Base-by-base conservation (phyloP, 2,329 filamentous ascomycete species). In the Scopulariopsis brevicaulis region DNA sequence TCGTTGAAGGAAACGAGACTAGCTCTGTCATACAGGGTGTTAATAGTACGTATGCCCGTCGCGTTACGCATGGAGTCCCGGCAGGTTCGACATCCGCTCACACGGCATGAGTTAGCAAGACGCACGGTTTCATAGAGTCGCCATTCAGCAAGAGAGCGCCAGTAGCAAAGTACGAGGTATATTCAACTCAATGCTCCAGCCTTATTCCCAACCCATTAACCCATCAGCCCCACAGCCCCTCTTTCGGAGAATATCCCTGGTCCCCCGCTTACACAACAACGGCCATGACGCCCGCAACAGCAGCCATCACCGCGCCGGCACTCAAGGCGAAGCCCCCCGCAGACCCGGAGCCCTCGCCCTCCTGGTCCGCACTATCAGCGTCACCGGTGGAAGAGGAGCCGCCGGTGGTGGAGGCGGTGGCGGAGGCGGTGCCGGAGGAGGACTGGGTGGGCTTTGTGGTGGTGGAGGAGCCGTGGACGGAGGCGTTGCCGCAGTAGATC, bases 401-500 rank as follows among this genome's bases (percentile, higher is more conserved):
- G 48, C 61, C 54, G 51, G 10, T 11, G 51, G 28, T 22, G 51
- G 51, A 25, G 4, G 15, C 40, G 40, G 40, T n/a, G 18, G 40
- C 40, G 40, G 40, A n/a, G 18, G 15, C 40, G 40, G 40, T n/a
- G 15, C 15, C 18, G 15, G 40, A 46, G 18, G 15, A 5, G 40
- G 40, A 46, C 18, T 46, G 7, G 40, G 40, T 46, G 40, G 40
- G 15, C 40, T 32, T 32, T 32, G 40, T n/a, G 40, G 40, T 50
- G 46, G 46, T 22, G n/a, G 20, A 24, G n/a, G 46, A 24, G 46
- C 46, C 46, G 20, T 22, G 22, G 46, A 50, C 46, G 46, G 46
- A 24, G 60, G 74, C 76, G 62, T 76, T 72, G 59, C 68, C 65
- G 71, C 78, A 80, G 71, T 68, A 74, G 64, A 72, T 69, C 60